Conservation (phyloP, 164 flowering plant species). For the Chloranthus sessilifolius region DNA sequence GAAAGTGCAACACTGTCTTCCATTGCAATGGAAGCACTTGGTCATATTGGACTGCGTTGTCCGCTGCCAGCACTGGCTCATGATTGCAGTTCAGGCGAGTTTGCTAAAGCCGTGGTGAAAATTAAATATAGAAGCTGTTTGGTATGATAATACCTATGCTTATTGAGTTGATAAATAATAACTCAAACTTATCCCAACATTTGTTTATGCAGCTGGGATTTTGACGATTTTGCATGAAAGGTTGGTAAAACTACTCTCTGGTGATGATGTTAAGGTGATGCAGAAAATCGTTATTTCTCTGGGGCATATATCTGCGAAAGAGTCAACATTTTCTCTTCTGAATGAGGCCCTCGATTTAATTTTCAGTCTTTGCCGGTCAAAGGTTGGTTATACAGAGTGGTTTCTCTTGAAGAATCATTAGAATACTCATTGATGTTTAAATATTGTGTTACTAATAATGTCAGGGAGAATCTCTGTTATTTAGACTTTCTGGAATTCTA, state of each 20-base stretch:
- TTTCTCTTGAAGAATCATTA: conserved; percentile 10
- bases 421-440: neutral
- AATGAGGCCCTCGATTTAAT: conserved; percentile 67
- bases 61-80: conserved; percentile 51
- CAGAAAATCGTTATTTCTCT: conserved; percentile 73
- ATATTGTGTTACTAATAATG: neutral
- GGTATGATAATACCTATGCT: conserved; percentile 1
- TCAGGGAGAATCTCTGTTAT: conserved; percentile 1
- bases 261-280: conserved; percentile 76
- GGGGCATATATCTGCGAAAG: conserved; percentile 80
- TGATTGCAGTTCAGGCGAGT: conserved; percentile 54
- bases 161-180: neutral
- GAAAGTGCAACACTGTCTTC: conserved; percentile 73
- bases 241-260: conserved; percentile 62
- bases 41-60: conserved; percentile 83
- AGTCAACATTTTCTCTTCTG: conserved; percentile 50
- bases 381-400: conserved; percentile 36
- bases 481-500: conserved; percentile 8
- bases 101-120: neutral
- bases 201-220: conserved; percentile 52
- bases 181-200: neutral
- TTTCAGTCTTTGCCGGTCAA: conserved; percentile 80
- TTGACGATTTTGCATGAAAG: conserved; percentile 53
- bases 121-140: neutral
- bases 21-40: conserved; percentile 84